Base-by-base conservation (phyloP, 2,329 filamentous ascomycete species). In the Rachicladosporium sp. region DNA sequence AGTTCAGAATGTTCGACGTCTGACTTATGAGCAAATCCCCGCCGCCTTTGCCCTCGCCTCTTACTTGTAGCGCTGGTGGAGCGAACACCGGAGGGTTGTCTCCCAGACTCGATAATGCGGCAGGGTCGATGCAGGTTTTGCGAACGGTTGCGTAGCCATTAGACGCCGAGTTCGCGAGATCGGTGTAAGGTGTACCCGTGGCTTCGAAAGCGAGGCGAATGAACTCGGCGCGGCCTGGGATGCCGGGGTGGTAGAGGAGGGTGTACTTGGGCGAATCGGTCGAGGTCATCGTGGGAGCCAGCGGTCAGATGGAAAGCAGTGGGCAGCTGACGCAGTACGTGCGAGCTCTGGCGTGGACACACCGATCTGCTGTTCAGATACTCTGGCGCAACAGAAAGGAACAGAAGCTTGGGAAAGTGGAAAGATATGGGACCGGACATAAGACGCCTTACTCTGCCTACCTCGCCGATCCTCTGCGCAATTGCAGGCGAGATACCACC, bases 171-270 rank as follows among this genome's bases (percentile, higher is more conserved):
- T 70, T 70, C 41, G 71, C 68, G 3, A 68, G 64, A 62, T 88
- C 82, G 15, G 60, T 73, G 65, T 85, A 88, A 4, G 70, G 57
- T 1, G 73, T 73, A 11, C 71, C 70, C 12, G 75, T 69, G 38
- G 81, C 80, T 62, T 88, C 82, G 48, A 89, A 74, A 10, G 70
- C 70, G 8, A 89, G 71, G 13, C 83, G 81, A 54, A 87, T 64
- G 57, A 76, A 75, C 56, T 89, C 83, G 45, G 77, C 83, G 36
- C 83, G 79, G 31, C 83, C 83, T 29, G 83, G 83, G 19, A 85
- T 63, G 11, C 59, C 60, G 11, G 80, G 79, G 73, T 80, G 83
- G 69, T 87, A 87, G 54, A 83, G 39, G 53, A 63, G 41, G 55
- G 53, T 47, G 50, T 60, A 56, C 30, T 46, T 45, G 29, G 54